Conservation (phyloP, 306 rosid genomes). For the Malus asiatica region DNA sequence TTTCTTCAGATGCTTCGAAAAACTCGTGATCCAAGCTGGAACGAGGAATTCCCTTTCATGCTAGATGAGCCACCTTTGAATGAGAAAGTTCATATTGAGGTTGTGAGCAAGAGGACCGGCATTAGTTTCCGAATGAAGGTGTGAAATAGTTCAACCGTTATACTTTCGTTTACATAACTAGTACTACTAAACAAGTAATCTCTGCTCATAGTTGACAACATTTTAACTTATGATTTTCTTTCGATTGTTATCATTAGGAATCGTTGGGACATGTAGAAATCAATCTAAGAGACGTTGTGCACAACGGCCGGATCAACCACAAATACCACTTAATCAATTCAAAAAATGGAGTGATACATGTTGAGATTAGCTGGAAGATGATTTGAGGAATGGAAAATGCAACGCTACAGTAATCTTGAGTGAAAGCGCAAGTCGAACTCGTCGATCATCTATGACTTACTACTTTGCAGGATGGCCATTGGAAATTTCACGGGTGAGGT, state of each 20-base stretch:
- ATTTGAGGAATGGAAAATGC: slow-evolving; percentile 20
- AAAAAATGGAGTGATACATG: slow-evolving; percentile 63
- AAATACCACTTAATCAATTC: slow-evolving; percentile 73
- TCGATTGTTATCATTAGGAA: slow-evolving; percentile 36
- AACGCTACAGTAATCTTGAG: background rate
- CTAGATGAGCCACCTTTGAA: slow-evolving; percentile 80
- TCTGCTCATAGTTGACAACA: background rate
- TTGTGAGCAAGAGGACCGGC: slow-evolving; percentile 47
- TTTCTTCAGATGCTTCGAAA: slow-evolving; percentile 41
- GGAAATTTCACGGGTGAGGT: background rate
- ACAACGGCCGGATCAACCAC: slow-evolving; percentile 70
- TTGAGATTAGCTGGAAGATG: slow-evolving; percentile 60
- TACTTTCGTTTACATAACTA: background rate
- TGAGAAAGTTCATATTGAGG: slow-evolving; percentile 67
- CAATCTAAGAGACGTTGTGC: slow-evolving; percentile 60
- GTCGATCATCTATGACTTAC: background rate
- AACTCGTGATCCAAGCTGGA: slow-evolving; percentile 68
- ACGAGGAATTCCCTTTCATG: slow-evolving; percentile 78
- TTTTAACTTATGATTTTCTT: background rate
- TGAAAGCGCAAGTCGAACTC: background rate
- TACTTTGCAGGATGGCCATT: background rate
- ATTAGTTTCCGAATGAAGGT: slow-evolving; percentile 57
- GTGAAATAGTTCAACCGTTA: background rate
- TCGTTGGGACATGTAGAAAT: slow-evolving; percentile 75
- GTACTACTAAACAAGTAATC: background rate